A percentile compares a stretch with the other conserved stretches of the same genome.
Evolutionary conservation across 805 yeast genomes (phyloP).

Genomic region (Ogataea saltuana): DNA sequence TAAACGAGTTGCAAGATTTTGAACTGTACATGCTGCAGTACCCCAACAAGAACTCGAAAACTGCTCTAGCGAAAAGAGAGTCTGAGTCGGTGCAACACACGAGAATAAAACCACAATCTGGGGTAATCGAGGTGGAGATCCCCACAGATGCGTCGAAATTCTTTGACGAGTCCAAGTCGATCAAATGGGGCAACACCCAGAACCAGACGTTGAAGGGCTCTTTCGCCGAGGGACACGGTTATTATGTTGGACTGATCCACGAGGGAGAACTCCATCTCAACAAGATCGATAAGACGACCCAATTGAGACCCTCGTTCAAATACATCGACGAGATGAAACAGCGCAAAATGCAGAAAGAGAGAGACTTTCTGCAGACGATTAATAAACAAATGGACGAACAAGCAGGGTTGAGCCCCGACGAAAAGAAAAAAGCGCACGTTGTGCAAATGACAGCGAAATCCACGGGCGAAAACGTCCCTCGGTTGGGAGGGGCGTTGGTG

Average conservation of each 20-base stretch:
- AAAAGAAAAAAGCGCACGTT: conserved; percentile 51
- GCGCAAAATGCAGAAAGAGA: conserved; percentile 42
- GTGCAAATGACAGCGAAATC: conserved; percentile 78
- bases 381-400: conserved; percentile 43
- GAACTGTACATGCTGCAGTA: conserved; percentile 27
- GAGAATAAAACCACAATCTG: conserved; percentile 60
- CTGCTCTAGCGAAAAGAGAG: conserved; percentile 24
- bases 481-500: conserved; percentile 68
- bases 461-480: conserved; percentile 54
- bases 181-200: conserved; percentile 61
- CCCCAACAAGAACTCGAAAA: conserved; percentile 37
- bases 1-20: conserved; percentile 9
- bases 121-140: conserved; percentile 70
- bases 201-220: conserved; percentile 74
- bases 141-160: conserved; percentile 71
- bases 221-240: conserved; percentile 53
- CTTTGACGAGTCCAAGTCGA: conserved; percentile 64
- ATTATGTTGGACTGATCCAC: conserved; percentile 41
- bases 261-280: conserved; percentile 59
- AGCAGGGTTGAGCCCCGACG: conserved; percentile 29
- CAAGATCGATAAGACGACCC: conserved; percentile 68
- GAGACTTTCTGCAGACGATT: conserved; percentile 39
- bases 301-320: conserved; percentile 77
- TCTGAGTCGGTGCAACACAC: conserved; percentile 36
- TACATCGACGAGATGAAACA: conserved; percentile 61